These are phyloP conservation scores for Hypoxylon trugodes DNA, from an alignment of 495 filamentous ascomycete genomes.

Conservation along the genomic window DNA sequence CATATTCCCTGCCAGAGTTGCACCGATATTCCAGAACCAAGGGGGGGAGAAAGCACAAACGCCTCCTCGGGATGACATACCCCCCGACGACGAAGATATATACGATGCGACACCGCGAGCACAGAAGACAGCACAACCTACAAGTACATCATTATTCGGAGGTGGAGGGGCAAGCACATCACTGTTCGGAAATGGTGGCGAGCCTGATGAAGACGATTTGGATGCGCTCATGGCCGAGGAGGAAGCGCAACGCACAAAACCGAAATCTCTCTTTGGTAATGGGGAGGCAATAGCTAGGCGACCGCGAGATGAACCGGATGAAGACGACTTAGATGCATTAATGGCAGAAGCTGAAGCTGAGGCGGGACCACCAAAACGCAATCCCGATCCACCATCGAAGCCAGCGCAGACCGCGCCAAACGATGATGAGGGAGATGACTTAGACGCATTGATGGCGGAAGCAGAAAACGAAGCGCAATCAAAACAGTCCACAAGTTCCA, in stretches of 20 bases:
- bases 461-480: slow-evolving; percentile 40
- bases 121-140: slow-evolving; percentile 8
- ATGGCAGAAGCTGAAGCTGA: slow-evolving; percentile 58
- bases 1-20: slow-evolving; percentile 49
- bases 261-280: slow-evolving; percentile 48
- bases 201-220: slow-evolving; percentile 58
- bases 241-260: slow-evolving; percentile 44
- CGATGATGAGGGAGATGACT: slow-evolving; percentile 51
- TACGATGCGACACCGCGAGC: slow-evolving; percentile 52
- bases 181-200: slow-evolving; percentile 42
- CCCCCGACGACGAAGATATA: slow-evolving; percentile 51
- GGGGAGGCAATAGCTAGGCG: not conserved
- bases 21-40: slow-evolving; percentile 58
- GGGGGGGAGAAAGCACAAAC: slow-evolving; percentile 39
- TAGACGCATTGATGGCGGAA: slow-evolving; percentile 60
- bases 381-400: slow-evolving; percentile 15
- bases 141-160: slow-evolving; percentile 27
- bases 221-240: slow-evolving; percentile 61
- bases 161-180: slow-evolving; percentile 36
- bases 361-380: slow-evolving; percentile 6
- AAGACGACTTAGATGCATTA: slow-evolving; percentile 63
- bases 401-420: slow-evolving; percentile 10
- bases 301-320: slow-evolving; percentile 44
- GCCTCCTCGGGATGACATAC: slow-evolving; percentile 42
- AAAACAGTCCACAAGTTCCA: not conserved